Base-by-base conservation (phyloP, 1,284 basidiomycete genomes). In the Macrocystidia cucumis region DNA sequence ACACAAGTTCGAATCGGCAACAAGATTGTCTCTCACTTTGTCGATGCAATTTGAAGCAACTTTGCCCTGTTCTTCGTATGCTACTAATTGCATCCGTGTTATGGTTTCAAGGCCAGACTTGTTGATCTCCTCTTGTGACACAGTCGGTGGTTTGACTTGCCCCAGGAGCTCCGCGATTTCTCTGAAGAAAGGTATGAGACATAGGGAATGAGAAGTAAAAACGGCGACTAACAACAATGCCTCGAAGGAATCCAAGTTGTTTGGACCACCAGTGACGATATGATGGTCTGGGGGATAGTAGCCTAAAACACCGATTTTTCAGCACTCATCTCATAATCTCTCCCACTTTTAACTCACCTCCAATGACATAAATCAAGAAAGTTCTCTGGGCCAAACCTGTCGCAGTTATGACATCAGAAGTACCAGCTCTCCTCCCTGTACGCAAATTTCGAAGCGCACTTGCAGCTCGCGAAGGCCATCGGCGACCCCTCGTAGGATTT, bases 221-320 rank as follows among this genome's bases (percentile, higher is more conserved):
- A 21, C 44, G 40, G 11, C 14, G 32, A 67, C 73, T 40, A 57
- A 78, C 82, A 82, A 67, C 37, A 88, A 51, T 38, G 80, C 78
- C 50, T 87, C 84, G 54, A 89, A 84, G 13, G 80, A 88, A 48
- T 75, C 82, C 46, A 90, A 60, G 20, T 78, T 73, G 42, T 79
- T 76, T 0, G 79, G 57, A 4, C 61, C 79, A 18, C 84, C 83
- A 4, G 79, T 80, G 30, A 92, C 76, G 40, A 93, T 78, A 34
- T 77, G 83, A 53, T 92, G 89, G 43, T 86, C 78, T 14, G 83
- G 82, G 1, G 89, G 86, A 52, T 91, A 93, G 51, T 91, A 89
- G 12, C 88, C 89, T 76, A 18, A 31, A 26, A 38, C 25, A 12
- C 44, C 24, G 37, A 26, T 30, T 5, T 35, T 8, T 13, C 25